These are phyloP conservation scores for Candida methanosorbosa DNA, from an alignment of 805 yeast species.

Conservation along the genomic window DNA sequence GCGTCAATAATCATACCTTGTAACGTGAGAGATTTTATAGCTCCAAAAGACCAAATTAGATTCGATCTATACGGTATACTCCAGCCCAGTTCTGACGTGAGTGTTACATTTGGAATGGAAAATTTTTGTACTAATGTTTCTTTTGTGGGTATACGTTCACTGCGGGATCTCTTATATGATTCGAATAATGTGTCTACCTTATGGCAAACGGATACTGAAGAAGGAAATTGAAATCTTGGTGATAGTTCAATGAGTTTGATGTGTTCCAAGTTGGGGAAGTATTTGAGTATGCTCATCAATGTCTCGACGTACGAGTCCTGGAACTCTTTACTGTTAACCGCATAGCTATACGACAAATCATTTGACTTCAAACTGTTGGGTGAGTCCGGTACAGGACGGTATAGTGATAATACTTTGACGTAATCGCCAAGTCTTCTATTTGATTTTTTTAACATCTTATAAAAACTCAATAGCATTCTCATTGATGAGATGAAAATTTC, in stretches of 20 bases:
- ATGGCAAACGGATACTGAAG: slow-evolving; percentile 17
- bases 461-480: slow-evolving; percentile 18
- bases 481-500: slow-evolving; percentile 16
- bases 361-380: not conserved
- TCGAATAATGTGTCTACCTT: slow-evolving; percentile 15
- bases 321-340: slow-evolving; percentile 8
- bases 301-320: slow-evolving; percentile 25
- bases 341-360: not conserved
- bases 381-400: not conserved
- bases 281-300: slow-evolving; percentile 33
- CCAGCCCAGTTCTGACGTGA: slow-evolving; percentile 41
- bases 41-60: slow-evolving; percentile 35
- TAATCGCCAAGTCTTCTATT: slow-evolving; percentile 6
- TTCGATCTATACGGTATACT: slow-evolving; percentile 42
- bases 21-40: slow-evolving; percentile 34
- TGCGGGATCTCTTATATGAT: slow-evolving; percentile 3
- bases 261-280: slow-evolving; percentile 36
- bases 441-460: slow-evolving; percentile 7
- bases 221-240: slow-evolving; percentile 37
- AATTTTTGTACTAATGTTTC: not conserved
- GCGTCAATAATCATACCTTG: slow-evolving; percentile 42
- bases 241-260: slow-evolving; percentile 36
- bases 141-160: not conserved
- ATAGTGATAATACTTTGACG: slow-evolving; percentile 11
- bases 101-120: slow-evolving; percentile 21